Percentiles rank a stretch among this genome's conserved stretches.
Conservation (phyloP, 1,139 yeast species). For the Protomyces inouyei region DNA sequence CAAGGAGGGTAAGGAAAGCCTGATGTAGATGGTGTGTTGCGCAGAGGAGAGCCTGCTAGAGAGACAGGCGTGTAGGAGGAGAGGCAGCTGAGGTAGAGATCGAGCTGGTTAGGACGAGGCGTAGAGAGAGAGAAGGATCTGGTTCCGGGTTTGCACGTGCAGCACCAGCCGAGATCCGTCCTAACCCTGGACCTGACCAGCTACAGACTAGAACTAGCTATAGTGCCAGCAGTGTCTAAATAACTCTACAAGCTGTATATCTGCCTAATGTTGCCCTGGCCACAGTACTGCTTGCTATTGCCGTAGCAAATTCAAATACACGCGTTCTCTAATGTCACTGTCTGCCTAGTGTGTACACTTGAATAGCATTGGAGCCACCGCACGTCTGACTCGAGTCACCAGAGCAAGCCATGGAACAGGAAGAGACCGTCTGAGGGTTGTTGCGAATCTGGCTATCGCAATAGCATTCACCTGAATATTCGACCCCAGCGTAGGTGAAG, state of each 20-base stretch:
- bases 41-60: neutral
- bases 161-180: too few species aligned
- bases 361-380: constrained; percentile 19
- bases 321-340: neutral
- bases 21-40: too few species aligned
- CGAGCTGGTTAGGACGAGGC: too few species aligned
- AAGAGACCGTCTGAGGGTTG: neutral
- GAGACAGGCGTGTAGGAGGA: neutral
- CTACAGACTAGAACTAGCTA: too few species aligned
- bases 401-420: constrained; percentile 25
- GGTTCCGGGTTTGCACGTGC: too few species aligned
- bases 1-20: too few species aligned
- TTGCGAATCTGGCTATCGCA: constrained; percentile 10
- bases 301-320: neutral
- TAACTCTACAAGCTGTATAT: neutral
- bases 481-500: constrained; percentile 25
- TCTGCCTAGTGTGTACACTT: neutral
- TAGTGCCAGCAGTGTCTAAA: too few species aligned
- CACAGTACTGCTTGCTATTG: neutral
- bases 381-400: constrained; percentile 18
- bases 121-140: too few species aligned
- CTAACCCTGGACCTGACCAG: too few species aligned
- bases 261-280: neutral
- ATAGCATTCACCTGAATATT: constrained; percentile 27
- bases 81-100: too few species aligned